Evolutionary conservation across 1,139 yeast species (phyloP), one percentile per base, ranked within the genome.

Genomic region (Wickerhamomyces sp.): DNA sequence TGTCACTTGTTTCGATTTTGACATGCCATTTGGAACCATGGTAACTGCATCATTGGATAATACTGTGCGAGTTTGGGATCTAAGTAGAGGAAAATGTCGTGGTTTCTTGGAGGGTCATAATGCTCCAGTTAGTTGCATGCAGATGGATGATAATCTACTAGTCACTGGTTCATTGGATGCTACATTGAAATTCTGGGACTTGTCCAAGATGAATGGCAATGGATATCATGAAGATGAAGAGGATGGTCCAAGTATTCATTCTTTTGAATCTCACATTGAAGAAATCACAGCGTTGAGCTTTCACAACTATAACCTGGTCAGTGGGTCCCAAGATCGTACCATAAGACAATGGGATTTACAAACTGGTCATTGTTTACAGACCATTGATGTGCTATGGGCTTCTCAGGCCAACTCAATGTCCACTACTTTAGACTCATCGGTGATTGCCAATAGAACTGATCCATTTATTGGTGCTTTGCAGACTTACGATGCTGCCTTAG

Each of bases 311-410:
- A 67, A 71, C 44, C 76, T 90, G 40, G 64, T 94, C 7, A 84
- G 94, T 45, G 99, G 97, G 0, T 81, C 94, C 1, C 94, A 97
- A 93, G 99, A 93, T 66, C 81, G 81, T 60, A 75, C 84, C 8
- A 73, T 86, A 7, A 70, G 87, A 36, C 81, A 85, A 58, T 94
- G 99, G 99, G 99, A 93, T 66, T 69, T 94, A 49, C 77, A 86
- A 54, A 79, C 86, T 0, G 97, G 98, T 3, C 74, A 75, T 45
- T 71, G 79, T 42, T 61, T 73, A 11, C 62, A 67, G 45, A 66
- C 71, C 52, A 66, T 83, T 46, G 85, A 79, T 60, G 78, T 79
- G 9, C 59, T 79, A 44, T 77, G 81, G 81, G 81, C 81, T 1
- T 66, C 76, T 0, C 62, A 59, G 37, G 23, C 44, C 31, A 55